phyloP scores from a whole-genome alignment of 148 eudicot species.

The Amaranthus hypochondriacus region DNA sequence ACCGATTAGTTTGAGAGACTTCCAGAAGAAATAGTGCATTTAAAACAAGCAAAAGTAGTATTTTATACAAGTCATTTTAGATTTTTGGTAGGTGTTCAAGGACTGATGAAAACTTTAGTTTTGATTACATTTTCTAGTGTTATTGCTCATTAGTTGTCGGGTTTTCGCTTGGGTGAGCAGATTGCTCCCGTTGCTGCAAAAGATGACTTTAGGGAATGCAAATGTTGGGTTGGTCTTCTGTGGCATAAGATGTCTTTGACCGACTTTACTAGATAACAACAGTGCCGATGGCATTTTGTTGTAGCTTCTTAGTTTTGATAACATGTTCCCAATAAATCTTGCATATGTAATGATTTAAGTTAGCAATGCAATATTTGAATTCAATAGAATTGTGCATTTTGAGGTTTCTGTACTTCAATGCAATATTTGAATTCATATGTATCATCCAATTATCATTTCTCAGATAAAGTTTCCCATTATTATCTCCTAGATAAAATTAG shows the following conservation, averaged over 20 bases:
- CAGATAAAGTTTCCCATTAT: too few relatives aligned
- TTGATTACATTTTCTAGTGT: background rate
- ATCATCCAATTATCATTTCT: background rate
- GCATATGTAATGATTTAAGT: background rate
- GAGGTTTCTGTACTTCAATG: too few relatives aligned
- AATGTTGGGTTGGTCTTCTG: background rate
- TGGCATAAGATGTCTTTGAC: slow-evolving; percentile 1
- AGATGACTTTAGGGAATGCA: background rate
- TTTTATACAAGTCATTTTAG: background rate
- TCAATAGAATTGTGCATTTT: too few relatives aligned
- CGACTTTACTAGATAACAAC: background rate
- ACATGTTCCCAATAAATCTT: background rate
- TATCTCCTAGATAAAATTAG: slow-evolving; percentile 59
- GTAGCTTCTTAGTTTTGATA: background rate
- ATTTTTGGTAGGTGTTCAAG: background rate
- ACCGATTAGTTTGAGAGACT: too few relatives aligned
- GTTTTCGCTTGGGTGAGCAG: background rate
- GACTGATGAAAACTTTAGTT: background rate
- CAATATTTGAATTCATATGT: background rate
- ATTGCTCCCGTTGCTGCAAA: background rate
- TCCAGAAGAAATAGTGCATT: too few relatives aligned
- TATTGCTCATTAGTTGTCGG: background rate
- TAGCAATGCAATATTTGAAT: background rate
- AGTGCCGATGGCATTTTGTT: background rate
- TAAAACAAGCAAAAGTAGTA: too few relatives aligned